Evolutionary conservation across 2,329 filamentous ascomycete genomes (phyloP), one percentile per base, ranked within the genome.

Genomic region (Aspergillus sojae): DNA sequence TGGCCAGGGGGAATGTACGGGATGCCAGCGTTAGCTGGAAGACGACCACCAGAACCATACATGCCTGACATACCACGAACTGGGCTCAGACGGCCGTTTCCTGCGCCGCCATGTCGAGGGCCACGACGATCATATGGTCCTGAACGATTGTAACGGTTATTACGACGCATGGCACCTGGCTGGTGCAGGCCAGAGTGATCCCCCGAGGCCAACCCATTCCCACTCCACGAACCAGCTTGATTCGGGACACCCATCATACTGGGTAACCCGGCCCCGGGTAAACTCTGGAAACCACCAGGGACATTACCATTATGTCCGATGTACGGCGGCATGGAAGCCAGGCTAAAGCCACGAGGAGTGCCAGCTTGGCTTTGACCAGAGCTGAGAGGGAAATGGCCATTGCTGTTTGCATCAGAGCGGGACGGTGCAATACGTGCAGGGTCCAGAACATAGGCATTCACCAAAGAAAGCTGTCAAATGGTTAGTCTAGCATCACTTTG

Each of bases 381-480:
- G 55, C 88, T 85, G 48, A 93, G 87, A 1, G 94, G 93, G 83
- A 97, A 97, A 79, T 97, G 94, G 1, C 94, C 94, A 72, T 97
- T 97, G 71, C 91, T 96, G 75, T 96, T 97, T 43, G 94, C 91
- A 80, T 99, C 93, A 21, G 94, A 95, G 62, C 94, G 88, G 12
- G 94, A 96, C 1, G 95, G 93, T 41, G 93, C 93, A 75, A 99
- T 97, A 72, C 97, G 94, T 12, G 94, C 89, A 46, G 95, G 95
- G 73, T 99, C 95, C 52, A 97, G 84, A 36, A 97, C 93, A 74
- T 99, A 99, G 34, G 90, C 89, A 75, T 99, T 99, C 74, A 99
- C 91, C 19, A 98, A 88, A 62, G 91, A 86, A 70, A 97, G 89
- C 93, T 96, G 72, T 26, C 39, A 36, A 10, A 61, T 28, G 21